phyloP scores from a whole-genome alignment of 306 rosid species.

The Quillaja saponaria region DNA sequence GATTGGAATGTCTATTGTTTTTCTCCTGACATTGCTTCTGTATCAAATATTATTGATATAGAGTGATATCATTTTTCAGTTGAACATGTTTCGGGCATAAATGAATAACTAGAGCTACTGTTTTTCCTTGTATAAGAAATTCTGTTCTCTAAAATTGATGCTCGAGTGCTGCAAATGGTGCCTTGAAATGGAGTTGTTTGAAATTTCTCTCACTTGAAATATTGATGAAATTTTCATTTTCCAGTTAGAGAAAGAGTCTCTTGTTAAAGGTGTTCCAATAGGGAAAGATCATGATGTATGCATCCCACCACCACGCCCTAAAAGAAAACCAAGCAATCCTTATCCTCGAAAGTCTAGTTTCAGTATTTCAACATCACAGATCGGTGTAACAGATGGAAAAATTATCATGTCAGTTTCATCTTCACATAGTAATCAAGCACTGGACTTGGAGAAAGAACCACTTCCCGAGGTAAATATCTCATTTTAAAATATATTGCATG shows the following conservation, averaged over 20 bases:
- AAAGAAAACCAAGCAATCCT: constrained; percentile 89
- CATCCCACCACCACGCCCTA: constrained; percentile 97
- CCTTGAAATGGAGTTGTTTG: constrained; percentile 13
- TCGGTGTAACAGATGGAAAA: constrained; percentile 71
- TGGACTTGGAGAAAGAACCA: constrained; percentile 73
- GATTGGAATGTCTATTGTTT: constrained; percentile 20
- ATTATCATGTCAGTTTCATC: constrained; percentile 48
- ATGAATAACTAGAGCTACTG: too few relatives aligned
- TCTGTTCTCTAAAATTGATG: too few relatives aligned
- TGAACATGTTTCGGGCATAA: constrained; percentile 9
- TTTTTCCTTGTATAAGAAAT: too few relatives aligned
- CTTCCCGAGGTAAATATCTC: constrained; percentile 59
- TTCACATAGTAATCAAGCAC: constrained; percentile 48
- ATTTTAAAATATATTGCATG: constrained; percentile 6
- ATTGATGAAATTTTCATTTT: constrained; percentile 30
- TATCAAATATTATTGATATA: constrained; percentile 9
- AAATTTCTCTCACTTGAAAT: constrained; percentile 21
- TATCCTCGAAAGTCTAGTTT: constrained; percentile 80
- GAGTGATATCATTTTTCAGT: not conserved
- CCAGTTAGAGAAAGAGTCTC: constrained; percentile 95
- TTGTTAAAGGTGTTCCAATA: constrained; percentile 66
- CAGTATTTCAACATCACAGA: constrained; percentile 46
- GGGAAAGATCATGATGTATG: constrained; percentile 80
- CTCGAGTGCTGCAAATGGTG: constrained; percentile 1
- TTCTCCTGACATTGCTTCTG: constrained; percentile 21